Percentiles rank a stretch among this genome's conserved stretches.
Evolutionary conservation across 176 grass and related monocot genomes (phyloP).

Genomic region (Dactylis glomerata): DNA sequence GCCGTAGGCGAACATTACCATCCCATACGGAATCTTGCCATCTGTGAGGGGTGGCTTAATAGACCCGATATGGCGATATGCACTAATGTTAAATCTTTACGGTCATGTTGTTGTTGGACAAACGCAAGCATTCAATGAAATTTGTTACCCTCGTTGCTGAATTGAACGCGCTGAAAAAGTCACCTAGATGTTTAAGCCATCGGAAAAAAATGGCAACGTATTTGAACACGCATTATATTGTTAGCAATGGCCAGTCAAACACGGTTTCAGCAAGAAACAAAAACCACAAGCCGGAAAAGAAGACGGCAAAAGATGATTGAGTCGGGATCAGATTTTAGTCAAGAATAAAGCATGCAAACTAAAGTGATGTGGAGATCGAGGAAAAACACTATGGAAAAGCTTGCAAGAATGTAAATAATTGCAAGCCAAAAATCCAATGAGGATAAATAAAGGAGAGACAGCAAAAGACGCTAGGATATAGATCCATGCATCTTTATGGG

Average conservation of each 20-base stretch:
- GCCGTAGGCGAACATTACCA: too few species aligned
- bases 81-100: too few species aligned
- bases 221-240: background rate
- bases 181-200: background rate
- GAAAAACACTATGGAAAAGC: constrained; percentile 15
- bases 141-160: background rate
- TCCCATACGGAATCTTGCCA: too few species aligned
- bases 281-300: constrained; percentile 11
- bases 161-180: background rate
- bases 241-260: background rate
- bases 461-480: constrained; percentile 11
- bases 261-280: background rate
- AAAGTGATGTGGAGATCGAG: constrained; percentile 63
- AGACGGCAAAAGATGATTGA: constrained; percentile 17
- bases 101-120: too few species aligned
- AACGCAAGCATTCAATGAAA: background rate
- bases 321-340: constrained; percentile 48
- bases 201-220: background rate
- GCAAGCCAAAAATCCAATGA: constrained; percentile 14
- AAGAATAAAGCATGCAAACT: constrained; percentile 79
- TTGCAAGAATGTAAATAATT: constrained; percentile 31
- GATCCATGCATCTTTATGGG: constrained; percentile 29
- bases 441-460: background rate
- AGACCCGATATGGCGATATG: too few species aligned
- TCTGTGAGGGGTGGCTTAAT: too few species aligned